Conservation (phyloP, 257 asterid genomes). For the Solanum chmielewskii region DNA sequence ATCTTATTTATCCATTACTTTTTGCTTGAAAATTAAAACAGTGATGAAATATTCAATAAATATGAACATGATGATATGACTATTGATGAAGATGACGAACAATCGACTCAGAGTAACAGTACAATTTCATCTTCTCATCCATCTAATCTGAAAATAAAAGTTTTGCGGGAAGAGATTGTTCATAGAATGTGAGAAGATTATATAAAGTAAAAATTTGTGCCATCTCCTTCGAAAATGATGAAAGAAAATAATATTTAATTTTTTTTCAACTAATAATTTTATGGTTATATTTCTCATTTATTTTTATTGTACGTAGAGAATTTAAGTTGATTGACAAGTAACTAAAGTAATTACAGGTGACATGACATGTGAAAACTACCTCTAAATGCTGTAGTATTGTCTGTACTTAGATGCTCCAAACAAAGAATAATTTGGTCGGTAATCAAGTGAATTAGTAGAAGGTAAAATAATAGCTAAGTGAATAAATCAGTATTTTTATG, state of each 20-base stretch:
- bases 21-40: too few species aligned
- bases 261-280: background rate
- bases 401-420: background rate
- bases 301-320: background rate
- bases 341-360: background rate
- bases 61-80: too few species aligned
- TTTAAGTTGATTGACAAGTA: background rate
- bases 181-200: background rate
- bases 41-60: too few species aligned
- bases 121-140: too few species aligned
- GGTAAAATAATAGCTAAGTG: background rate
- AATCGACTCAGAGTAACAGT: too few species aligned
- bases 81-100: too few species aligned
- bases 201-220: too few species aligned
- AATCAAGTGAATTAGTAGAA: background rate
- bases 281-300: background rate
- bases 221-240: background rate
- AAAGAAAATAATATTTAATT: background rate
- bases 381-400: background rate
- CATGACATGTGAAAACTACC: background rate
- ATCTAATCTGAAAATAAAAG: too few species aligned
- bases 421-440: background rate
- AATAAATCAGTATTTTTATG: background rate
- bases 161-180: too few species aligned
- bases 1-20: too few species aligned